Evolutionary conservation across 2,329 filamentous ascomycete genomes (phyloP).

Genomic region (Fusarium temperatum): DNA sequence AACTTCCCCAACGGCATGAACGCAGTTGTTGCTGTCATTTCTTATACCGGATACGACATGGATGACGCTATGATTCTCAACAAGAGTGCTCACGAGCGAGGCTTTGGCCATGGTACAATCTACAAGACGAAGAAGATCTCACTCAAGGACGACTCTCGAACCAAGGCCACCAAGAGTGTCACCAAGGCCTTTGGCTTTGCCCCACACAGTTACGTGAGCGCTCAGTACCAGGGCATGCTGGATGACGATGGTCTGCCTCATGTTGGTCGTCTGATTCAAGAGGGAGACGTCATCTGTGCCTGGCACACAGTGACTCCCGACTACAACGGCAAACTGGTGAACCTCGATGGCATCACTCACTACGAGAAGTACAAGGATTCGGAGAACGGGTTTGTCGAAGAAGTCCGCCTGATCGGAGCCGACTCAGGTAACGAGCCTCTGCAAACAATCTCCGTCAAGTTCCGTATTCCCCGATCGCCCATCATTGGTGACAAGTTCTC

Average conservation of each 20-base stretch:
- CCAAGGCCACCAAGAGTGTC: conserved; percentile 72
- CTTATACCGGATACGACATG: conserved; percentile 99
- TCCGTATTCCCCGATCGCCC: conserved; percentile 87
- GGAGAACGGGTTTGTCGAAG: conserved; percentile 89
- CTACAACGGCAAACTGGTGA: conserved; percentile 79
- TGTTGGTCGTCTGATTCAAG: conserved; percentile 78
- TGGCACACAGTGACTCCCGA: conserved; percentile 90
- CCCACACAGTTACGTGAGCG: conserved; percentile 76
- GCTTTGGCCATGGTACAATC: conserved; percentile 94
- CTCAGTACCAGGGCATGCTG: conserved; percentile 74
- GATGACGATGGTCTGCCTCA: conserved; percentile 89
- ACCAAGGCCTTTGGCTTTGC: conserved; percentile 92
- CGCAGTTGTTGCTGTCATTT: conserved; percentile 95
- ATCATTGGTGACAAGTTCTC: conserved; percentile 99
- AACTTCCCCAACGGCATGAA: conserved; percentile 98
- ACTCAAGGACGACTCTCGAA: conserved; percentile 80
- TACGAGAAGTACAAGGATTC: conserved; percentile 95
- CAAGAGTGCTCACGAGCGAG: conserved; percentile 94
- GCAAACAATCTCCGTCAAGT: conserved; percentile 91
- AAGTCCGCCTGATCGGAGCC: conserved; percentile 88
- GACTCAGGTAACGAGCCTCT: conserved; percentile 84
- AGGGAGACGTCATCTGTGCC: conserved; percentile 87
- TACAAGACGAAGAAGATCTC: conserved; percentile 97
- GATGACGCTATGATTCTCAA: conserved; percentile 99
- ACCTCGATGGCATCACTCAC: conserved; percentile 85